Base-by-base conservation (phyloP, 305 asterid genomes). In the Plantago lanceolata region DNA sequence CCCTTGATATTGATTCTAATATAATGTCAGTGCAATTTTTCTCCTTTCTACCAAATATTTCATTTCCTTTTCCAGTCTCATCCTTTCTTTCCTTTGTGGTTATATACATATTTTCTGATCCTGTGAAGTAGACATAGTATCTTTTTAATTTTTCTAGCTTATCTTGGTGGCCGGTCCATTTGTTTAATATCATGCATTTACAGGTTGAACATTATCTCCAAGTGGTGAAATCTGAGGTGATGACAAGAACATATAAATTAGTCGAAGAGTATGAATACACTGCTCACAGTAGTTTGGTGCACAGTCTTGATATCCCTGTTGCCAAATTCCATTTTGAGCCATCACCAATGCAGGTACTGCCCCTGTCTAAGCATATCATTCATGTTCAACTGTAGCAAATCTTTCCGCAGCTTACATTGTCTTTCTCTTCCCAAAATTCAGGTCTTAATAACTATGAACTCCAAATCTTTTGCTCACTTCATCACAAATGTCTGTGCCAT, bases 171-270 rank as follows among this genome's bases (percentile, higher is more conserved):
- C 47, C 45, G 59, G 48, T 40, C 45, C 53, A 65, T 55, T 48
- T 49, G 28, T 61, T 70, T 52, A 35, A 47, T 20, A 18, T 51
- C 48, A 50, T 48, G 61, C 49, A 50, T 71, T 67, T 85, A 84
- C 93, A 94, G 99, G 73, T 94, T 69, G 99, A 94, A 77, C 99
- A 94, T 79, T 94, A 83, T 81, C 84, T 94, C 71, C 99, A 94
- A 81, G 91, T 86, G 33, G 97, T 88, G 77, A 94, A 94, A 76
- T 85, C 90, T 28, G 99, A 94, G 83, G 96, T 86, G 87, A 79
- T 82, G 93, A 83, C 96, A 51, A 74, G 85, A 78, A 83, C 95
- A 52, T 75, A 85, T 75, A 88, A 84, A 78, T 68, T 88, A 79
- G 85, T 85, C 20, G 99, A 94, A 81, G 96, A 88, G 71, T 79